A percentile compares a stretch with the other conserved stretches of the same genome.
phyloP scores from a whole-genome alignment of 176 grass and related monocot species.

The Musa beccarii region DNA sequence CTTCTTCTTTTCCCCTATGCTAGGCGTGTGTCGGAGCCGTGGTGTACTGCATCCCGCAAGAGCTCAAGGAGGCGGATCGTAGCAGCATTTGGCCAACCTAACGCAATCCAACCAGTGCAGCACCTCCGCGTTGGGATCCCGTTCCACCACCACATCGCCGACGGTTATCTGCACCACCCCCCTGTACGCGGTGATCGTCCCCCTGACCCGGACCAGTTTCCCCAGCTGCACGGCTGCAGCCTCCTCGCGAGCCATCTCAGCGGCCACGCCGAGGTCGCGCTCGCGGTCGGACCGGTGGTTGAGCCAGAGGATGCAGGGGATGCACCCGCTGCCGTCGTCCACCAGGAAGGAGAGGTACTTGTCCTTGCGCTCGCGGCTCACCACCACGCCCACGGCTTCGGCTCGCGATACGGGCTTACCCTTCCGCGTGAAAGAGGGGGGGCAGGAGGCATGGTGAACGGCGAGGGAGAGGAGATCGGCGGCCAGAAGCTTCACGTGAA shows the following conservation, averaged over 20 bases:
- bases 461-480: slow-evolving; percentile 47
- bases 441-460: background rate
- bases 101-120: slow-evolving; percentile 74
- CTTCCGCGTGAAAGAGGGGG: slow-evolving; percentile 30
- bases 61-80: slow-evolving; percentile 22
- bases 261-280: slow-evolving; percentile 31
- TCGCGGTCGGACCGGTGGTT: slow-evolving; percentile 21
- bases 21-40: too few relatives aligned
- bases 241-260: slow-evolving; percentile 33
- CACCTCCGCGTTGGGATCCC: slow-evolving; percentile 62
- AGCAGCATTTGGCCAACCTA: slow-evolving; percentile 46
- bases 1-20: too few relatives aligned
- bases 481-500: slow-evolving; percentile 58
- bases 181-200: slow-evolving; percentile 51
- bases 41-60: background rate
- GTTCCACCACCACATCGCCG: slow-evolving; percentile 59
- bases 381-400: slow-evolving; percentile 51
- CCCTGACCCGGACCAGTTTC: slow-evolving; percentile 49
- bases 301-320: slow-evolving; percentile 71
- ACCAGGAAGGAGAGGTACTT: slow-evolving; percentile 59
- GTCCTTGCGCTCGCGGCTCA: slow-evolving; percentile 35
- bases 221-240: slow-evolving; percentile 38
- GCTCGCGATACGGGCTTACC: slow-evolving; percentile 31
- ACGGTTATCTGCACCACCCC: slow-evolving; percentile 53
- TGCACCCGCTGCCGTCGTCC: slow-evolving; percentile 68